Evolutionary conservation across 805 yeast genomes (phyloP), one percentile per base, ranked within the genome.

Genomic region (Yarrowia divulgata): DNA sequence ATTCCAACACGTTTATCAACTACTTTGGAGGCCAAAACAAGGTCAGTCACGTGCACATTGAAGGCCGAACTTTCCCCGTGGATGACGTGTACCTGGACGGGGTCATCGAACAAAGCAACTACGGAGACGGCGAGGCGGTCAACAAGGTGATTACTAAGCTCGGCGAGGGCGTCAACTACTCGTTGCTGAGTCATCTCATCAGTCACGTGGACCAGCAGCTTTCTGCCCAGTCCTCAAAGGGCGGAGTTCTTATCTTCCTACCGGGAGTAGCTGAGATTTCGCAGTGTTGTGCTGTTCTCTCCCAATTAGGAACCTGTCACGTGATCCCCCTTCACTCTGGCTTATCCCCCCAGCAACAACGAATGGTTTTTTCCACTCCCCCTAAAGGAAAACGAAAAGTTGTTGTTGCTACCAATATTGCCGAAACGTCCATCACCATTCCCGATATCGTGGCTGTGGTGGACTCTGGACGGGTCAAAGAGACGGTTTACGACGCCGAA

Each of bases 371-470:
- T 76, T 81, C 78, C 49, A 73, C 73, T 1, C 85, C 91, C 3
- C 85, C 87, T 0, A 72, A 70, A 0, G 88, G 88, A 14, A 73
- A 74, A 50, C 82, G 97, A 71, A 94, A 94, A 73, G 85, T 94
- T 46, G 93, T 94, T 13, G 94, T 90, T 0, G 86, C 97, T 1
- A 94, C 99, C 0, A 93, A 94, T 76, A 91, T 94, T 70, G 99
- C 99, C 0, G 99, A 94, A 79, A 94, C 99, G 0, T 94, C 99
- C 16, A 93, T 94, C 72, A 94, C 99, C 0, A 94, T 94, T 69
- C 91, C 97, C 16, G 99, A 94, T 78, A 91, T 94, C 78, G 97
- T 93, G 12, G 97, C 88, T 0, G 97, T 94, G 1, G 85, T 94
- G 52, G 98, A 94, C 75, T 81, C 90, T 0, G 99, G 99, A 1